Conservation (phyloP, 2,329 filamentous ascomycete genomes). For the Clarireedia homoeocarpa region DNA sequence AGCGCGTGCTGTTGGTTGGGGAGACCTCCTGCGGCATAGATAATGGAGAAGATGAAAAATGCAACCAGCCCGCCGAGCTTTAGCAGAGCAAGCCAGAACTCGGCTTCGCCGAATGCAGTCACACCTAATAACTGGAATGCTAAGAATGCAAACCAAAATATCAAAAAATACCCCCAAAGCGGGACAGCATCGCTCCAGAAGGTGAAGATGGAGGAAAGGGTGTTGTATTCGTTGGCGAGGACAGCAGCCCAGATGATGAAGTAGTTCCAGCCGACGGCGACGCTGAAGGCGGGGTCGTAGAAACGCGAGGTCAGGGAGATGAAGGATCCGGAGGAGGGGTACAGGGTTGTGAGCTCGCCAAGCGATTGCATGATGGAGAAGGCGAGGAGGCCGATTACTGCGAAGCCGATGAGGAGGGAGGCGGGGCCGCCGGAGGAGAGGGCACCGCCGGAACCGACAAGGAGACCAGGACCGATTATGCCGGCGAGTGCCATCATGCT, state of each 20-base stretch:
- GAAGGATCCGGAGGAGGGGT: conserved; percentile 64
- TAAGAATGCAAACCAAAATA: conserved; percentile 68
- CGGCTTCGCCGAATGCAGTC: conserved; percentile 68
- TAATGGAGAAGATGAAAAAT: conserved; percentile 66
- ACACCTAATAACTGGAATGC: conserved; percentile 64
- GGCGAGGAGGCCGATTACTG: conserved; percentile 62
- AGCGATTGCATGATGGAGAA: conserved; percentile 52
- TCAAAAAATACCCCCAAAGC: conserved; percentile 60
- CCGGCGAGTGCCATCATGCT: conserved; percentile 57
- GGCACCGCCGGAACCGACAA: conserved; percentile 65
- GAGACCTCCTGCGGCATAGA: conserved; percentile 63
- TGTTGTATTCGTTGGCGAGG: conserved; percentile 64
- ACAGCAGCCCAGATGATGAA: conserved; percentile 33
- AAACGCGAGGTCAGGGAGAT: conserved; percentile 63
- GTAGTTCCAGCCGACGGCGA: conserved; percentile 48
- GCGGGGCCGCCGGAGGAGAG: conserved; percentile 63
- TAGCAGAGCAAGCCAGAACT: conserved; percentile 70
- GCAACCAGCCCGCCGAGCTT: conserved; percentile 64
- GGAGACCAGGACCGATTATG: conserved; percentile 61
- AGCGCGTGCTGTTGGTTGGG: conserved; percentile 47
- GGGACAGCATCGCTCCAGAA: conserved; percentile 57
- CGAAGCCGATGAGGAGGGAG: conserved; percentile 65
- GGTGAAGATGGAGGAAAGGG: conserved; percentile 55
- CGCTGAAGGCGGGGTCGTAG: conserved; percentile 61
- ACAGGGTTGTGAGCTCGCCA: conserved; percentile 67